Base-by-base conservation (phyloP, 495 filamentous ascomycete genomes). In the Annulohypoxylon stygium region DNA sequence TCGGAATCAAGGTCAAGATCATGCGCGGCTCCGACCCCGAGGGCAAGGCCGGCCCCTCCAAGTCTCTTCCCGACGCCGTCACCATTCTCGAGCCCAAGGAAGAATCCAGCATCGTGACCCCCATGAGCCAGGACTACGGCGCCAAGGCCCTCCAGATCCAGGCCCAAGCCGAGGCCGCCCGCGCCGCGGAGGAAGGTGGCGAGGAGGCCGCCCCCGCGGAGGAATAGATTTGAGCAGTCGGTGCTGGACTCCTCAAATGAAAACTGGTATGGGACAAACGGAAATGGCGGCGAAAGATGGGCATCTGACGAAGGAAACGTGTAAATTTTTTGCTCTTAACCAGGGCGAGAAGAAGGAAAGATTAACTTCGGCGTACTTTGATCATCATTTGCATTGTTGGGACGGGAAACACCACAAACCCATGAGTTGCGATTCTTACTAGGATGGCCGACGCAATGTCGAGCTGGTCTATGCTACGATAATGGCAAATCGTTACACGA, bases 1-100 rank as follows among this genome's bases (percentile, higher is more conserved):
- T 99, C 67, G 96, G 96, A 87, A 98, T 99, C 90, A 99, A 99
- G 90, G 96, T 99, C 82, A 99, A 99, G 94, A 99, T 99, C 88
- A 99, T 99, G 96, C 96, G 96, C 83, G 97, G 97, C 80, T 96
- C 92, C 80, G 96, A 99, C 87, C 96, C 97, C 81, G 96, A 99
- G 87, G 95, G 95, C 90, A 99, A 99, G 91, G 88, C 92, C 79
- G 97, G 97, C 75, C 94, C 95, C 71, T 91, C 93, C 85, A 98
- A 98, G 89, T 91, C 94, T 75, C 91, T 99, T 66, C 96, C 96
- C 74, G 96, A 99, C 85, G 93, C 93, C 82, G 96, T 99, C 82
- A 98, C 94, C 80, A 93, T 99, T 87, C 97, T 98, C 85, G 97
- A 98, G 90, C 96, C 96, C 85, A 99, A 99, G 92, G 96, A 98